Evolutionary conservation across 2,329 filamentous ascomycete genomes (phyloP).

Genomic region (Thelonectria olida): DNA sequence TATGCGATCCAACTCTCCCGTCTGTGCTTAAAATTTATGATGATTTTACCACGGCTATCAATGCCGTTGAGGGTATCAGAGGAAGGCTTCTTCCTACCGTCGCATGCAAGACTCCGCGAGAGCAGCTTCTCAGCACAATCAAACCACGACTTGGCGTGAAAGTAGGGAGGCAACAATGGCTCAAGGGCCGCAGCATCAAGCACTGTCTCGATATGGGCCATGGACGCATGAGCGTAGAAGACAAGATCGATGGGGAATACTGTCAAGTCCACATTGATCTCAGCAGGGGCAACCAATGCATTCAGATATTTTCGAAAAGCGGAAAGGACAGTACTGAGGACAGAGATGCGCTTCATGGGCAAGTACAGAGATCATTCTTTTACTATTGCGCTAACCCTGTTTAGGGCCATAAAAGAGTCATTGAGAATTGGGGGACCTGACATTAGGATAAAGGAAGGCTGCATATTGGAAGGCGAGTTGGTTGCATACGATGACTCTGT

Average conservation of each 20-base stretch:
- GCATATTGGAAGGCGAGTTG: slow-evolving; percentile 86
- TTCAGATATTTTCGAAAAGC: slow-evolving; percentile 91
- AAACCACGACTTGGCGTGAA: slow-evolving; percentile 69
- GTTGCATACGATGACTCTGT: slow-evolving; percentile 77
- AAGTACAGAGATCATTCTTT: slow-evolving; percentile 29
- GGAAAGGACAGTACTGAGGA: slow-evolving; percentile 88
- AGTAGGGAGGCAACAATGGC: slow-evolving; percentile 70
- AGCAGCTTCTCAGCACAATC: slow-evolving; percentile 45
- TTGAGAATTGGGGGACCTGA: slow-evolving; percentile 67
- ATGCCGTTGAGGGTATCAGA: slow-evolving; percentile 55
- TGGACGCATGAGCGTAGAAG: slow-evolving; percentile 75
- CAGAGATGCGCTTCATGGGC: slow-evolving; percentile 67
- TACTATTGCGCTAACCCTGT: neutral
- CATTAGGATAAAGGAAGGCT: slow-evolving; percentile 69
- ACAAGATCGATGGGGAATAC: slow-evolving; percentile 90
- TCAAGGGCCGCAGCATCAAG: slow-evolving; percentile 76
- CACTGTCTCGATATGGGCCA: slow-evolving; percentile 75
- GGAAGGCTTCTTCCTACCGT: slow-evolving; percentile 31
- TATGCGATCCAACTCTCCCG: slow-evolving; percentile 76
- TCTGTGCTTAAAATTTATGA: slow-evolving; percentile 75
- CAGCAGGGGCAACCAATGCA: slow-evolving; percentile 58
- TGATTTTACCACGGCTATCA: slow-evolving; percentile 69
- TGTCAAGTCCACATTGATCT: slow-evolving; percentile 87
- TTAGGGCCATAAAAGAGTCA: slow-evolving; percentile 67
- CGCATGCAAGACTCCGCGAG: slow-evolving; percentile 16